These are phyloP conservation scores for Setomelanomma holmii DNA, from an alignment of 2,329 filamentous ascomycete species.

Conservation along the genomic window DNA sequence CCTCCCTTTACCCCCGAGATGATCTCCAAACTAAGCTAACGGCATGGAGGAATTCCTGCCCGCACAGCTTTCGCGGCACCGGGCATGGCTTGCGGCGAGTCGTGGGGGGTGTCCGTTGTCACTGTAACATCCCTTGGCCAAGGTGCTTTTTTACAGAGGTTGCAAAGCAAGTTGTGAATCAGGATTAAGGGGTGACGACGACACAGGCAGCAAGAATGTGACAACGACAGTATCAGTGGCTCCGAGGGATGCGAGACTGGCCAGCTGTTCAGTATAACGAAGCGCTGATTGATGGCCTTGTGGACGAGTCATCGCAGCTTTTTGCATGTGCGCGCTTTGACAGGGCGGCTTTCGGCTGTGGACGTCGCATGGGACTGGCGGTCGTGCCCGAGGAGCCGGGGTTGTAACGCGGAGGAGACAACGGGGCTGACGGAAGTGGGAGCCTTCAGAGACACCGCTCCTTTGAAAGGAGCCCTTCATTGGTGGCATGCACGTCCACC, in stretches of 20 bases:
- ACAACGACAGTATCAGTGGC: constrained; percentile 8
- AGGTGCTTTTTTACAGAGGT: constrained; percentile 12
- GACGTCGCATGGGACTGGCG: constrained; percentile 30
- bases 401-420: constrained; percentile 10
- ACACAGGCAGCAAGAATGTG: constrained; percentile 10
- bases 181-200: constrained; percentile 12
- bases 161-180: constrained; percentile 12
- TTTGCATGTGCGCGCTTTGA: constrained; percentile 21
- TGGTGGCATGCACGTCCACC: constrained; percentile 14
- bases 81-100: constrained; percentile 18
- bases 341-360: constrained; percentile 23
- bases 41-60: constrained; percentile 25
- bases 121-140: constrained; percentile 19
- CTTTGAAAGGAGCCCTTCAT: neutral
- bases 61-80: constrained; percentile 22
- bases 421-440: constrained; percentile 29
- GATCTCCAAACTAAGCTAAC: constrained; percentile 34
- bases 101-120: constrained; percentile 19
- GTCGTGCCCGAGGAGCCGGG: constrained; percentile 35
- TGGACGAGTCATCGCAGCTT: constrained; percentile 38
- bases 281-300: constrained; percentile 22
- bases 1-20: constrained; percentile 32
- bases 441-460: constrained; percentile 26
- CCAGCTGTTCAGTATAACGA: constrained; percentile 22
- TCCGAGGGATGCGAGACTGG: constrained; percentile 3